Percentiles rank a stretch among this genome's conserved stretches.
These are phyloP conservation scores for Barnettozyma botsteinii DNA, from an alignment of 805 yeast species.

Conservation along the genomic window DNA sequence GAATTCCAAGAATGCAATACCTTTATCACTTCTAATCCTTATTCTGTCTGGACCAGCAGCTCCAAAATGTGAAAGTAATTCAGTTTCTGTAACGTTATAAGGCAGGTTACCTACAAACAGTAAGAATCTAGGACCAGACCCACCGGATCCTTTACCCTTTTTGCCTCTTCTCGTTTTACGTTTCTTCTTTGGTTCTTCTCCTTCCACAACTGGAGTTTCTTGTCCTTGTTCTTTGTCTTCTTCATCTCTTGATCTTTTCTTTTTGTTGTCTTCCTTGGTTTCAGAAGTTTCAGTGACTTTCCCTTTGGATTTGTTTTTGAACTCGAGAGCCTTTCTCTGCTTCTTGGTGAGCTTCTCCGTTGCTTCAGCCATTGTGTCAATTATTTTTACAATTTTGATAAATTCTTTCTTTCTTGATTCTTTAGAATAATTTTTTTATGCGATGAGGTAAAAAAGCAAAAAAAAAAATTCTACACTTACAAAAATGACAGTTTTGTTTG, in stretches of 20 bases:
- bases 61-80: conserved; percentile 66
- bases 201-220: conserved; percentile 15
- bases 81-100: conserved; percentile 55
- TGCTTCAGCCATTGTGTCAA: conserved; percentile 12
- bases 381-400: neutral
- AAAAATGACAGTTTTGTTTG: neutral
- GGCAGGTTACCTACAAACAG: conserved; percentile 91
- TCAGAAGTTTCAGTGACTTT: conserved; percentile 22
- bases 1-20: conserved; percentile 90
- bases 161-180: conserved; percentile 76
- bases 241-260: conserved; percentile 21
- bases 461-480: neutral
- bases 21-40: conserved; percentile 78
- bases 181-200: conserved; percentile 45
- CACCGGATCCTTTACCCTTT: conserved; percentile 45
- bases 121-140: conserved; percentile 59
- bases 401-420: neutral
- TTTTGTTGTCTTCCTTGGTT: conserved; percentile 15
- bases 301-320: conserved; percentile 33
- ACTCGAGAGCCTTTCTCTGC: conserved; percentile 57
- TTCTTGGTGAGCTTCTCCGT: conserved; percentile 53
- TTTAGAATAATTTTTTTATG: neutral
- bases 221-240: conserved; percentile 11
- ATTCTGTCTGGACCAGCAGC: conserved; percentile 66
- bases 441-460: neutral